Base-by-base conservation (phyloP, 176 grass and related monocot genomes). In the Pharus latifolius region DNA sequence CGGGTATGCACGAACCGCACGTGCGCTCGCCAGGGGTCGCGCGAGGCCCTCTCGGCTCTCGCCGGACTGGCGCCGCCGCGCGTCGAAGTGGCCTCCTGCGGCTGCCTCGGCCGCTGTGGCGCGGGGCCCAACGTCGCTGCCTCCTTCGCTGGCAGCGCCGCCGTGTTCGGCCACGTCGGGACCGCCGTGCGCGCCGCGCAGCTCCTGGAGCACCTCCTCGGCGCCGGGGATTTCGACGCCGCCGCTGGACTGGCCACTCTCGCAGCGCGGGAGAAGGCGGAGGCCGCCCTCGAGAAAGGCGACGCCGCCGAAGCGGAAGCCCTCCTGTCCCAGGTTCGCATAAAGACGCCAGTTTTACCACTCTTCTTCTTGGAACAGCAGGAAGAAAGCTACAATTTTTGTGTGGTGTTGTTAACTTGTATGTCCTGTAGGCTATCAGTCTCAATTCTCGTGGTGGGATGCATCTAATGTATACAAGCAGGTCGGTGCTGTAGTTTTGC, bases 1-100 rank as follows among this genome's bases (percentile, higher is more conserved):
- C 77, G 94, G 56, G 94, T 98, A 14, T 98, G 94, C 87, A 91
- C 88, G 81, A 98, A 86, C 55, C 94, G 89, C 34, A 83, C 84
- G 12, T 98, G 94, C 74, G 81, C 83, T 24, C 87, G 87, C 6
- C 89, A 98, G 69, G 94, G 89, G 31, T 80, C 67, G 18, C 81
- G 94, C 57, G 94, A 92, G 67, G 80, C 63, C 38, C 84, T 98
- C 22, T 70, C 76, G 28, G 79, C 84, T 71, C 81, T 93, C 32
- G 81, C 58, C 22, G 80, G 78, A 4, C 78, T 98, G 7, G 78
- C 84, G 13, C 94, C 89, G 18, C 73, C 83, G 48, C 60, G 49
- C 13, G 70, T 92, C 23, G 79, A 82, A 47, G 94, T 98, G 53
- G 56, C 7, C 3, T 78, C 93, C 57, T 93, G 95, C 58, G 84